Conservation (phyloP, 352 stramenopile species). For the Phytophthora sp. region DNA sequence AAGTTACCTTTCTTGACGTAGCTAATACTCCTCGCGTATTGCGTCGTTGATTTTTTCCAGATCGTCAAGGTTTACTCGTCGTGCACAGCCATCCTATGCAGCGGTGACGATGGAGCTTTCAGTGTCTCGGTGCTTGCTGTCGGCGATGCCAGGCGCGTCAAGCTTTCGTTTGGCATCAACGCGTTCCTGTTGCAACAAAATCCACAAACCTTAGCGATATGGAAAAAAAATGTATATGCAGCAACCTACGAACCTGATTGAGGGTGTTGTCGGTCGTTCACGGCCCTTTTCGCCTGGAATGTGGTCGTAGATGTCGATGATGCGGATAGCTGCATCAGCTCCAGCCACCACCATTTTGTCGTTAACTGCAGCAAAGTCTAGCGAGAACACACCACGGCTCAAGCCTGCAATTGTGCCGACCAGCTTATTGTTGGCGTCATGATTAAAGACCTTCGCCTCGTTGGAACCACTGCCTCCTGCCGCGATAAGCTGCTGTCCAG, state of each 20-base stretch:
- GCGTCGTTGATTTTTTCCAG: background rate
- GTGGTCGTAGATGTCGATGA: conserved; percentile 90
- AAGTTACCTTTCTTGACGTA: too few relatives aligned
- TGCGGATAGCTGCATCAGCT: conserved; percentile 86
- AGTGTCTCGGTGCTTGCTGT: conserved; percentile 22
- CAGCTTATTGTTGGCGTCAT: conserved; percentile 66
- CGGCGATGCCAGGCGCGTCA: conserved; percentile 36
- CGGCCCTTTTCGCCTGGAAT: conserved; percentile 68
- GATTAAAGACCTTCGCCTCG: conserved; percentile 93
- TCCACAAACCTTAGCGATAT: background rate
- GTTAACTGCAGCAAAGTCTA: conserved; percentile 78
- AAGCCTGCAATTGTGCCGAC: conserved; percentile 87
- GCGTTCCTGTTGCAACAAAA: conserved; percentile 42
- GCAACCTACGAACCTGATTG: conserved; percentile 53
- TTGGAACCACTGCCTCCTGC: conserved; percentile 90
- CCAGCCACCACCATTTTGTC: conserved; percentile 89
- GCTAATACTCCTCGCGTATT: too few relatives aligned
- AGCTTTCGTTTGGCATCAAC: conserved; percentile 50
- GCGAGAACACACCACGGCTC: conserved; percentile 82
- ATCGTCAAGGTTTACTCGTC: conserved; percentile 18
- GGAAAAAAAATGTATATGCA: too few relatives aligned
- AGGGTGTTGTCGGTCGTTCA: conserved; percentile 73
- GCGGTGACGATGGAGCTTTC: conserved; percentile 56
- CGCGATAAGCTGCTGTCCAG: conserved; percentile 70
- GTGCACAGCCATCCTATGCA: conserved; percentile 53